Evolutionary conservation across 306 rosid genomes (phyloP).

Genomic region (Vigna radiata): DNA sequence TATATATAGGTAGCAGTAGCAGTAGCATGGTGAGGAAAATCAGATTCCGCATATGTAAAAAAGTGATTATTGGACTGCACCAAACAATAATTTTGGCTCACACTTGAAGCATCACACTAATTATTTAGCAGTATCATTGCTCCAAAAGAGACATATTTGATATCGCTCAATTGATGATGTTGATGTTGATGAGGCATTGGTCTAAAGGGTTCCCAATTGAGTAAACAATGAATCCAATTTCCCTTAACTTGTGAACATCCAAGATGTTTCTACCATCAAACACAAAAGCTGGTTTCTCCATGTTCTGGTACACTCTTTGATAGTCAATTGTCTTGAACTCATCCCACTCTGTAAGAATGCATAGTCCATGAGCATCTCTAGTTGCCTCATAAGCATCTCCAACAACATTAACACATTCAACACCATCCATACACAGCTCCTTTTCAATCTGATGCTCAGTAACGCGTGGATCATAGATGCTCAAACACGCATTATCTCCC

Average conservation of each 20-base stretch:
- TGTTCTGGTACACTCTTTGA: slow-evolving; percentile 61
- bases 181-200: slow-evolving; percentile 62
- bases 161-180: not conserved
- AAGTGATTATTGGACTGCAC: slow-evolving; percentile 63
- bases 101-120: slow-evolving; percentile 28
- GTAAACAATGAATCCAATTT: slow-evolving; percentile 78
- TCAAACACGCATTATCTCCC: slow-evolving; percentile 69
- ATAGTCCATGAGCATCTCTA: slow-evolving; percentile 76
- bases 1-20: slow-evolving; percentile 13
- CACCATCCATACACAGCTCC: slow-evolving; percentile 60
- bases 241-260: slow-evolving; percentile 65
- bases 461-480: slow-evolving; percentile 73
- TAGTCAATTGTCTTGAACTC: slow-evolving; percentile 79
- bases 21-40: slow-evolving; percentile 45
- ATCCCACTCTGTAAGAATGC: slow-evolving; percentile 92
- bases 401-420: slow-evolving; percentile 61
- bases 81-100: slow-evolving; percentile 42
- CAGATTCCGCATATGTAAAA: slow-evolving; percentile 68
- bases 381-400: slow-evolving; percentile 75
- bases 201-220: slow-evolving; percentile 82
- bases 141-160: slow-evolving; percentile 23
- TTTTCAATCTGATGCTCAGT: slow-evolving; percentile 69
- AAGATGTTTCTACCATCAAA: slow-evolving; percentile 81
- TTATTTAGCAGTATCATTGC: not conserved
- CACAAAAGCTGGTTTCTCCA: slow-evolving; percentile 88